Evolutionary conservation across 192 early-diverging fungal genomes (phyloP).

Genomic region (Coemansia sp.): DNA sequence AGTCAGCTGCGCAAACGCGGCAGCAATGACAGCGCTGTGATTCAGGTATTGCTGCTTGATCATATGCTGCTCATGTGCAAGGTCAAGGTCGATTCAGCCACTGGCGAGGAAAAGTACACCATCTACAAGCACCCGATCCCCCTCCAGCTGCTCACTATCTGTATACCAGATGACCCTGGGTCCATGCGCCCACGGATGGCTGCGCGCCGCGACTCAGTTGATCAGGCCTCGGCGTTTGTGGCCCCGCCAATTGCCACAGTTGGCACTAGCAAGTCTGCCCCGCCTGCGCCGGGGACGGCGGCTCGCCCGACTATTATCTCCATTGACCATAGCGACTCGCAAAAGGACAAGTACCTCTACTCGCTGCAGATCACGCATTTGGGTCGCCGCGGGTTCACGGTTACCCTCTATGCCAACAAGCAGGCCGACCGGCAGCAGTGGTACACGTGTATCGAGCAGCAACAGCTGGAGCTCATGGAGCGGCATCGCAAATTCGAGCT

Average conservation of each 20-base stretch:
- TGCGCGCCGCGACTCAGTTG: conserved; percentile 38
- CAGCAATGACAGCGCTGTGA: conserved; percentile 61
- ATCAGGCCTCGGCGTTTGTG: conserved; percentile 10
- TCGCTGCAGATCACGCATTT: conserved; percentile 75
- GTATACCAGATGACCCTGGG: conserved; percentile 55
- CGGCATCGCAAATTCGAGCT: conserved; percentile 54
- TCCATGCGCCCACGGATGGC: conserved; percentile 49
- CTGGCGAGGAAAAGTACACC: conserved; percentile 57
- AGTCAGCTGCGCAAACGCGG: conserved; percentile 73
- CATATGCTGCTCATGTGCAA: conserved; percentile 79
- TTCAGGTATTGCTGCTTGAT: conserved; percentile 84
- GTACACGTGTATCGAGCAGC: conserved; percentile 72
- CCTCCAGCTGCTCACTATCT: conserved; percentile 68
- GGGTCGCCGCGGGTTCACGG: conserved; percentile 66
- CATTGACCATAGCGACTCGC: conserved; percentile 35
- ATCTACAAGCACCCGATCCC: conserved; percentile 74
- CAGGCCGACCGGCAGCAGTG: conserved; percentile 75
- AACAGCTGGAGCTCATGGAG: conserved; percentile 52
- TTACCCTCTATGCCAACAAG: conserved; percentile 74
- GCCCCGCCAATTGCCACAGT: conserved; percentile 11
- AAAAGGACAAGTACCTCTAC: conserved; percentile 61
- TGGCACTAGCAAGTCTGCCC: background rate
- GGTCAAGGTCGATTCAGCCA: conserved; percentile 59
- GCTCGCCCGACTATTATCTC: conserved; percentile 36
- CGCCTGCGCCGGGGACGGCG: background rate